Evolutionary conservation across 129 eudicot genomes (phyloP), one percentile per base, ranked within the genome.

Genomic region (Pittosporum tobira): DNA sequence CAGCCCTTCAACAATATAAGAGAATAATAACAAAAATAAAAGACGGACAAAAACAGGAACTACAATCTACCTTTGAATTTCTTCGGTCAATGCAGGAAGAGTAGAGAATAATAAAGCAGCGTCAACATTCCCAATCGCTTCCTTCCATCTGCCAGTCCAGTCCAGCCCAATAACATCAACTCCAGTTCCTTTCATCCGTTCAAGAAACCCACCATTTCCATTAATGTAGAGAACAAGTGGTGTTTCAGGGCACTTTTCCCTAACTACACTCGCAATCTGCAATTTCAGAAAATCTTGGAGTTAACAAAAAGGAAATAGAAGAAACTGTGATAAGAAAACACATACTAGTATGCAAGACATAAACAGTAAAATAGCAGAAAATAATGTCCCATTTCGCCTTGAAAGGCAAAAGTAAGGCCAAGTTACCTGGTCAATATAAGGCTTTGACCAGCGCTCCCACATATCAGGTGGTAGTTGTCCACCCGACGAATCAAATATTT

Each of bases 81-180:
- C 98, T 71, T 80, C 81, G 3, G 87, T 80, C 72, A 90, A 71
- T 40, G 98, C 94, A 12, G 87, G 74, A 71, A 82, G 98, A 29
- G 95, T 71, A 6, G 87, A 81, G 62, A 86, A 90, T 62, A 90
- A 76, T 67, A 53, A 80, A 42, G 98, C 95, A 36, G 95, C 95
- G 40, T 90, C 98, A 22, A 90, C 98, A 43, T 90, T 90, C 98
- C 98, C 51, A 90, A 60, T 6, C 95, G 81, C 61, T 52, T 76
- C 78, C 98, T 90, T 61, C 89, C 98, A 83, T 90, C 98, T 11
- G 93, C 95, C 95, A 86, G 98, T 90, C 98, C 98, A 90, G 64
- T 90, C 98, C 64, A 86, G 78, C 61, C 95, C 98, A 66, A 90
- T 90, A 57, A 90, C 97, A 72, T 90, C 97, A 60, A 80, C 97